Conservation (phyloP, 192 early-diverging fungal genomes). For the Allomyces javanicus region DNA sequence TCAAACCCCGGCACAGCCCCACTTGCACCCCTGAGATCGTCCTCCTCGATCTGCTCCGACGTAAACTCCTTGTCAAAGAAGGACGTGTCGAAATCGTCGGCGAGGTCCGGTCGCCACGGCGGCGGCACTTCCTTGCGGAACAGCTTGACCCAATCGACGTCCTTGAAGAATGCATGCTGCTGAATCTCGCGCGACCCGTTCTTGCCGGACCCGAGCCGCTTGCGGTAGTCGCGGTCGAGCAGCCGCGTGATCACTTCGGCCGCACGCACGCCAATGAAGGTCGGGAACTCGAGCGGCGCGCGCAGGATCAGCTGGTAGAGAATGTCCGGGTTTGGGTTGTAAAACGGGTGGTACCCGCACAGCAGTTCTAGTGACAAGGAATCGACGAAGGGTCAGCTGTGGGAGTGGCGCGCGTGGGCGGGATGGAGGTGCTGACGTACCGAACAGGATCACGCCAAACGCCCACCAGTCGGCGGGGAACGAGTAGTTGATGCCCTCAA, state of each 20-base stretch:
- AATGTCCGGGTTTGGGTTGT: constrained; percentile 16
- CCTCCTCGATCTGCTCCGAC: background rate
- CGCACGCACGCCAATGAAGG: constrained; percentile 9
- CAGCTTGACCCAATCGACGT: constrained; percentile 21
- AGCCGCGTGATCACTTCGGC: constrained; percentile 13
- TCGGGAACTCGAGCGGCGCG: constrained; percentile 17
- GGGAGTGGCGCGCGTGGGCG: no score
- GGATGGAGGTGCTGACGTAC: background rate
- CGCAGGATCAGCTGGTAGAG: constrained; percentile 22
- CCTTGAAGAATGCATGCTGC: constrained; percentile 19
- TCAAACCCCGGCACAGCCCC: no score
- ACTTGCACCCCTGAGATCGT: background rate
- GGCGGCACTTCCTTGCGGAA: constrained; percentile 19
- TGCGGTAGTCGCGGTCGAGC: constrained; percentile 12
- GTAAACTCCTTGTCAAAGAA: constrained; percentile 1
- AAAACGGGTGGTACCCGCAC: constrained; percentile 31
- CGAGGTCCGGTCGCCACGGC: constrained; percentile 23
- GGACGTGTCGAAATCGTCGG: background rate
- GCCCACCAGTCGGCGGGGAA: constrained; percentile 36
- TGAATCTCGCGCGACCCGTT: constrained; percentile 15
- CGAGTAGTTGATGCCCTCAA: constrained; percentile 18
- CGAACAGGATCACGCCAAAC: constrained; percentile 27
- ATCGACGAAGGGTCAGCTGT: no score
- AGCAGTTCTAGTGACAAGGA: constrained; percentile 15
- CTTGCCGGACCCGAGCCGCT: constrained; percentile 10